Evolutionary conservation across 306 rosid genomes (phyloP).

Genomic region (Leucaena leucocephala): DNA sequence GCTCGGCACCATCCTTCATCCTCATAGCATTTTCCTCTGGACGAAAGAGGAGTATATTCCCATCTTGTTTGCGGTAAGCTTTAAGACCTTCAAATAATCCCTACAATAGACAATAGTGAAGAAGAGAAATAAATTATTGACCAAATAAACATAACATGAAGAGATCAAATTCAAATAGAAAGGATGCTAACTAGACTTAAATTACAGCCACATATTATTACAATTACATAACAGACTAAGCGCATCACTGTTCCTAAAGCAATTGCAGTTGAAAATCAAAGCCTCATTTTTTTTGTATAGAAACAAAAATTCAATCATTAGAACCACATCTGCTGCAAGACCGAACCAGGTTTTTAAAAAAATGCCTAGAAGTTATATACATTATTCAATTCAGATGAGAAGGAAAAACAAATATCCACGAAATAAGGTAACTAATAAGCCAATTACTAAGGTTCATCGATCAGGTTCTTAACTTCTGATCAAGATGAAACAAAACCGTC

Average conservation of each 20-base stretch:
- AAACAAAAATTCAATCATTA: neutral
- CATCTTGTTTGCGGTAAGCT: conserved; percentile 81
- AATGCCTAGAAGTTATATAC: neutral
- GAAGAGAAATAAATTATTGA: conserved; percentile 26
- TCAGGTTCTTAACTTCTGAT: neutral
- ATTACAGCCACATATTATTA: neutral
- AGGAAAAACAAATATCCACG: neutral
- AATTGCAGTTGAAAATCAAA: conserved; percentile 9
- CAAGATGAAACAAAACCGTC: neutral
- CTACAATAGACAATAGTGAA: conserved; percentile 45
- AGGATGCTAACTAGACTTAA: neutral
- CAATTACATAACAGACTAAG: neutral
- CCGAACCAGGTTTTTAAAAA: neutral
- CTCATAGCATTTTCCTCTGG: conserved; percentile 86
- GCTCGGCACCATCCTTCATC: conserved; percentile 84
- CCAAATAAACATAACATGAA: conserved; percentile 12
- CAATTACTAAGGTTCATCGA: neutral
- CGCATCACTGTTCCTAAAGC: neutral
- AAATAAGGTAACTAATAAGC: neutral
- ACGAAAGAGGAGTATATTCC: conserved; percentile 81
- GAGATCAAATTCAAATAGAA: neutral
- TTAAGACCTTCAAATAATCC: conserved; percentile 96
- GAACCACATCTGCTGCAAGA: neutral
- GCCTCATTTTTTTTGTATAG: neutral
- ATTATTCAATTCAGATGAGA: neutral